Percentiles rank a stretch among this genome's conserved stretches.
phyloP scores from a whole-genome alignment of 768 basidiomycete genomes.

The Kwoniella shandongensis region DNA sequence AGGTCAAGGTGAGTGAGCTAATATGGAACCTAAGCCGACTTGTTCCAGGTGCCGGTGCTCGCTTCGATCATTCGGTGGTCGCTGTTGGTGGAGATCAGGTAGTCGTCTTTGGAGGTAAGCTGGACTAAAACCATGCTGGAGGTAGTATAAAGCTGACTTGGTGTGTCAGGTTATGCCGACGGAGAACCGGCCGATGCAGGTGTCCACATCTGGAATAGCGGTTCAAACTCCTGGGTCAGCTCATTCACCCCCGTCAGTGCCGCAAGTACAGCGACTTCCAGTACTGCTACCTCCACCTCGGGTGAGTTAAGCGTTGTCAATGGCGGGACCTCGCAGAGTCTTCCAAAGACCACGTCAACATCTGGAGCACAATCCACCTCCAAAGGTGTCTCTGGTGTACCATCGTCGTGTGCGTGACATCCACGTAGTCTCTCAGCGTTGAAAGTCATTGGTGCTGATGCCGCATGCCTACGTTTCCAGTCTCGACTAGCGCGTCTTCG shows the following conservation, averaged over 20 bases:
- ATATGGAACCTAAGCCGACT: slow-evolving; percentile 62
- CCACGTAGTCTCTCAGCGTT: no score
- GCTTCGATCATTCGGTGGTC: slow-evolving; percentile 74
- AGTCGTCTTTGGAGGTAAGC: slow-evolving; percentile 61
- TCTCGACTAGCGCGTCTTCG: no score
- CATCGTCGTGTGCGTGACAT: no score
- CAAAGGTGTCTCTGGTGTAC: no score
- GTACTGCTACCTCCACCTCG: background rate
- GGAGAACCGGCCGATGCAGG: slow-evolving; percentile 61
- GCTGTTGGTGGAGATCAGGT: slow-evolving; percentile 61
- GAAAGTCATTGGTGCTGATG: no score
- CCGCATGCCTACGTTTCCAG: no score
- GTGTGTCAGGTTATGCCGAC: slow-evolving; percentile 57
- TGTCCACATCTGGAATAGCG: slow-evolving; percentile 54
- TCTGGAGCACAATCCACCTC: no score
- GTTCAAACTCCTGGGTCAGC: slow-evolving; percentile 35
- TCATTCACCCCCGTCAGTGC: slow-evolving; percentile 2
- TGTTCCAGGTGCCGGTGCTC: slow-evolving; percentile 59
- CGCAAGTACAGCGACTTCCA: background rate
- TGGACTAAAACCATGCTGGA: slow-evolving; percentile 50
- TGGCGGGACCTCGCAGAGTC: no score
- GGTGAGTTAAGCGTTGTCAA: background rate
- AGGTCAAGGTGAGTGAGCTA: slow-evolving; percentile 52
- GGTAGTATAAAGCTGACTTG: slow-evolving; percentile 2
- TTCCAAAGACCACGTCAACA: no score